Evolutionary conservation across 306 rosid species (phyloP), one percentile per base, ranked within the genome.

Genomic region (Quercus mongolica): DNA sequence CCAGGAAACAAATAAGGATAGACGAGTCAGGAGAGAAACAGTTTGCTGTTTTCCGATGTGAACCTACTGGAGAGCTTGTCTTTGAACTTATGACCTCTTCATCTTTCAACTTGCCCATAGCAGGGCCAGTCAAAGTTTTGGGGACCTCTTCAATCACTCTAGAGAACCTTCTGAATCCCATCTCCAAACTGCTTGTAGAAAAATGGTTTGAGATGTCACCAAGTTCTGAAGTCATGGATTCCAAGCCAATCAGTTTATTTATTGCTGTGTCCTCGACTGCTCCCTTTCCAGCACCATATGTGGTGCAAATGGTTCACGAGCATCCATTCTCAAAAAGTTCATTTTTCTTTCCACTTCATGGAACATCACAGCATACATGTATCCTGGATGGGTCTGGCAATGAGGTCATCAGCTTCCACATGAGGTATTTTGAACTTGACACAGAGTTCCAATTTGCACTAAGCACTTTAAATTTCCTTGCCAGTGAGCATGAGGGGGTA

Each of bases 121-220:
- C 58, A 65, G 74, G 69, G 85, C 61, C 77, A 4, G 72, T 49
- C 26, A 74, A 76, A 79, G 76, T 80, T 21, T 49, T 87, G 77
- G 86, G 86, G 25, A 70, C 77, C 58, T 73, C 86, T 62, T 65
- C 83, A 31, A 55, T 87, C 69, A 68, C 78, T 31, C 55, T 85
- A 19, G 83, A 54, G 17, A 65, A 64, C 82, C 69, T 81, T 46
- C 75, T 59, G 33, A 26, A 59, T 9, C 38, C 80, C 4, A 69
- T 18, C 55, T 85, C 81, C 51, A 73, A 74, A 72, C 65, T 83
- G 72, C 80, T 79, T 51, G 15, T 59, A 15, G 83, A 81, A n/a
- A 83, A 70, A 18, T 88, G 89, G 87, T 88, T 88, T 38, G 73
- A 83, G 56, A 77, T 85, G 75, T 74, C 56, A 41, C 49, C 72